Base-by-base conservation (phyloP, 1,284 basidiomycete species). In the Microbotryomycetes sp. region DNA sequence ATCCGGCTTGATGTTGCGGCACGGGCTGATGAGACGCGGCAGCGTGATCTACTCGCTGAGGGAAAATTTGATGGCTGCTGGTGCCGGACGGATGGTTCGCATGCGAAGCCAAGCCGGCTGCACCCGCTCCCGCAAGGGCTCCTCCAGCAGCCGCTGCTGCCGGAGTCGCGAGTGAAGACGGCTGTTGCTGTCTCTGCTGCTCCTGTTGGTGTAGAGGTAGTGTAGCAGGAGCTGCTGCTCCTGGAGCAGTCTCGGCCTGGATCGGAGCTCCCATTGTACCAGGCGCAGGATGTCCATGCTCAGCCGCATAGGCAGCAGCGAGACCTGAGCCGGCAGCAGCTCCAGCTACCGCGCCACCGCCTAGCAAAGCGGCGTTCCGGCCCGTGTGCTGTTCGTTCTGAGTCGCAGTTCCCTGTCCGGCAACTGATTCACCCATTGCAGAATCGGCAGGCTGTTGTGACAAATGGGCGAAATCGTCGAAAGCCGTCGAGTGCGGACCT, bases 381-480 rank as follows among this genome's bases (percentile, higher is more conserved):
- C 27, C 28, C 3, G 24, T 23, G 26, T n/a, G 27, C 5, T 26
- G n/a, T 16, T 41, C 24, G 6, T 56, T 48, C 26, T 53, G 15
- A 2, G 30, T 45, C 30, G 51, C 15, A 41, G 35, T 41, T 11
- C 35, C 35, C 9, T 9, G 11, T 41, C 35, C 35, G 35, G 35
- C 35, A n/a, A n/a, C n/a, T n/a, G n/a, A n/a, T n/a, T n/a, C n/a
- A n/a, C n/a, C n/a, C 18, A 49, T 27, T 23, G 52, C 45, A 3
- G 55, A 56, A 6, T 26, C 31, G 45, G 52, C 45, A 11, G 49
- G 41, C n/a, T 56, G 62, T 51, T 46, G 16, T 0, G 45, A 47
- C 16, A 67, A 57, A 45, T 65, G 66, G n/a, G 66, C 61, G 31
- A 67, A 61, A 24, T 67, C 63, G 24, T 57, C 51, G 47, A 56